Conservation (phyloP, 108 stramenopile genomes). For the Asterionellopsis glacialis region DNA sequence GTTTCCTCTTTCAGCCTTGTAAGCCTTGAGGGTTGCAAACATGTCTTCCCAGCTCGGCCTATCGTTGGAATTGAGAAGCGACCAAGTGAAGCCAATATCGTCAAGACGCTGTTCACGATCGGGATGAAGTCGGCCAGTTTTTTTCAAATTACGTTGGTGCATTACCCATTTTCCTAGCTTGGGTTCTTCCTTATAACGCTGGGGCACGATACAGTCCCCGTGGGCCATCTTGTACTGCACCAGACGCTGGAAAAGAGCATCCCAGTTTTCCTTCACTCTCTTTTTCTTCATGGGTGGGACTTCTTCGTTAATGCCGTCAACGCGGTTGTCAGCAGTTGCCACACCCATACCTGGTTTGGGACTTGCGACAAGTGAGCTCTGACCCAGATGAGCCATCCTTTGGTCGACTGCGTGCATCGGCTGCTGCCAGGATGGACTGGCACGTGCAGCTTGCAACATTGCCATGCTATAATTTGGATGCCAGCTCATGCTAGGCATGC, state of each 20-base stretch:
- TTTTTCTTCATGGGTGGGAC: too few species aligned
- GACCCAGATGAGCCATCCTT: too few species aligned
- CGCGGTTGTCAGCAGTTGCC: too few species aligned
- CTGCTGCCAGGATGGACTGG: too few species aligned
- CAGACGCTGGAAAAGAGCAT: neutral
- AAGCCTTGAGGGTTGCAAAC: neutral
- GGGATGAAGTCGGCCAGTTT: constrained; percentile 27
- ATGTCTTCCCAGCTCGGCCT: neutral
- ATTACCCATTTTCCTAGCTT: constrained; percentile 43
- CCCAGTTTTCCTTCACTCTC: constrained; percentile 7
- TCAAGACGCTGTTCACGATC: constrained; percentile 32
- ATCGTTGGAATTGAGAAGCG: constrained; percentile 23
- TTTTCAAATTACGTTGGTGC: constrained; percentile 17
- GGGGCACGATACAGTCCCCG: constrained; percentile 11
- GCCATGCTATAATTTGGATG: too few species aligned
- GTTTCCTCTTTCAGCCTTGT: constrained; percentile 20
- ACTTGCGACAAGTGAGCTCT: too few species aligned
- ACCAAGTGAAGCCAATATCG: constrained; percentile 50
- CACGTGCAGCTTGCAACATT: too few species aligned
- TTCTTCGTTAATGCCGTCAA: too few species aligned
- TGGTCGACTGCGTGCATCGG: too few species aligned
- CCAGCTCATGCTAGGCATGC: too few species aligned
- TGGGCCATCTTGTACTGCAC: constrained; percentile 7
- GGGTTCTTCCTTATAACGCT: constrained; percentile 30
- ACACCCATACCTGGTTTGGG: too few species aligned